phyloP scores from a whole-genome alignment of 2,329 filamentous ascomycete species.

The Exophiala calicioides region DNA sequence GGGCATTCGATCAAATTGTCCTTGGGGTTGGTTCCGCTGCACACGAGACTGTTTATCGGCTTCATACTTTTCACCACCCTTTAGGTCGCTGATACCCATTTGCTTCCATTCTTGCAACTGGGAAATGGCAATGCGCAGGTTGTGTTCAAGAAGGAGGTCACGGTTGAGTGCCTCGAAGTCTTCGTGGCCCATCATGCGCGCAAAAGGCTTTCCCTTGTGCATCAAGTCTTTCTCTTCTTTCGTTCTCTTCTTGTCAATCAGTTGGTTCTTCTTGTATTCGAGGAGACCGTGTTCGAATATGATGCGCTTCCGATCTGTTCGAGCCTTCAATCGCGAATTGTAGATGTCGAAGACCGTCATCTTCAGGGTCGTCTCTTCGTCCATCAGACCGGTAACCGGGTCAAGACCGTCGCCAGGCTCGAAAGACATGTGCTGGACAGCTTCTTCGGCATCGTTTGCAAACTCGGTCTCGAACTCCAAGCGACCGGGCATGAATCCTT shows the following conservation, averaged over 20 bases:
- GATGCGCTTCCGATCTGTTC: constrained; percentile 92
- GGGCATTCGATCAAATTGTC: constrained; percentile 82
- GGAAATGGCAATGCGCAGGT: constrained; percentile 81
- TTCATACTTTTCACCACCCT: constrained; percentile 89
- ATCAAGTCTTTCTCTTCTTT: constrained; percentile 92
- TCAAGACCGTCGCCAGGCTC: constrained; percentile 94
- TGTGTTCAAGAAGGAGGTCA: constrained; percentile 85
- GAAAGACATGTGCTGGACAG: constrained; percentile 97
- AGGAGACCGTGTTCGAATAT: constrained; percentile 93
- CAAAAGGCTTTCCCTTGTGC: constrained; percentile 93
- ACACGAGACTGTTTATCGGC: constrained; percentile 77
- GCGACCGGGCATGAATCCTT: constrained; percentile 97
- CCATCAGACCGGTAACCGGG: constrained; percentile 76
- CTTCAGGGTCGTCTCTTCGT: constrained; percentile 96
- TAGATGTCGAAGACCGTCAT: constrained; percentile 98
- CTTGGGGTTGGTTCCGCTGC: constrained; percentile 67
- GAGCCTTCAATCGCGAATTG: constrained; percentile 84
- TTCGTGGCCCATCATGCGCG: constrained; percentile 89
- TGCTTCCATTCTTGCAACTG: constrained; percentile 94
- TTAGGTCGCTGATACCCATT: constrained; percentile 79
- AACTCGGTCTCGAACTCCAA: constrained; percentile 97
- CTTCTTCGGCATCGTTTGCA: constrained; percentile 96
- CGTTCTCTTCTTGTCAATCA: constrained; percentile 87
- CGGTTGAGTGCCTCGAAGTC: constrained; percentile 87
- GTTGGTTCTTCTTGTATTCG: constrained; percentile 89